Evolutionary conservation across 2,329 filamentous ascomycete species (phyloP).

Genomic region (Nemania sp.): DNA sequence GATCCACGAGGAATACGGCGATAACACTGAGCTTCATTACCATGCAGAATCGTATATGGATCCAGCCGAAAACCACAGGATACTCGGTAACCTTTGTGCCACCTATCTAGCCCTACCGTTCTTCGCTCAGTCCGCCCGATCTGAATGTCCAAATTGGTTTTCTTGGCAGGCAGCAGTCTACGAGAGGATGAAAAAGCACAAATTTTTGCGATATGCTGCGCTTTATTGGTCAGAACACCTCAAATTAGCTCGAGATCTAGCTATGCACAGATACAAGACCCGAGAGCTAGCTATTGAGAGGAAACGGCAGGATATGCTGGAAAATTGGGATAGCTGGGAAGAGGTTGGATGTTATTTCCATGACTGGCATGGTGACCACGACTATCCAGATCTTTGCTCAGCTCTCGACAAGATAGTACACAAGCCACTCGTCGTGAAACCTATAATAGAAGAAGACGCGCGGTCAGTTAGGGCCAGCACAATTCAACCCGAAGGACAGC

Average conservation of each 20-base stretch:
- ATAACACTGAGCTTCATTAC: not conserved
- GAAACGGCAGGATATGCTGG: not conserved
- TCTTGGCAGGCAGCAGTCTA: slow-evolving; percentile 1
- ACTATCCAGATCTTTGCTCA: not conserved
- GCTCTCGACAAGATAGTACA: not conserved
- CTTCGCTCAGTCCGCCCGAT: not conserved
- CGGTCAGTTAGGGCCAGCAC: not conserved
- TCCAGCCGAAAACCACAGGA: not conserved
- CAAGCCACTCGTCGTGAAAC: not conserved
- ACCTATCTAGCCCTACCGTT: not conserved
- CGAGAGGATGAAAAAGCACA: not conserved
- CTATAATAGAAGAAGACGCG: not conserved
- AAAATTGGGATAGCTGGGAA: not conserved
- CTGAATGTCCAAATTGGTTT: not conserved
- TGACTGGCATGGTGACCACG: not conserved
- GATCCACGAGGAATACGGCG: not conserved
- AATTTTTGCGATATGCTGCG: slow-evolving; percentile 4
- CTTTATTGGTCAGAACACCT: slow-evolving; percentile 8
- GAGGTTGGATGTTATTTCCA: slow-evolving; percentile 1
- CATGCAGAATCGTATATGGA: slow-evolving; percentile 2
- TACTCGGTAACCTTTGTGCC: not conserved
- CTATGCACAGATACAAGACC: no score
- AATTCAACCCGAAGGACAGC: not conserved
- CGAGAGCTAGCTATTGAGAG: not conserved
- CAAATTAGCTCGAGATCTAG: slow-evolving; percentile 3